phyloP scores from a whole-genome alignment of 1,284 basidiomycete genomes.

The Takashimella koratensis region DNA sequence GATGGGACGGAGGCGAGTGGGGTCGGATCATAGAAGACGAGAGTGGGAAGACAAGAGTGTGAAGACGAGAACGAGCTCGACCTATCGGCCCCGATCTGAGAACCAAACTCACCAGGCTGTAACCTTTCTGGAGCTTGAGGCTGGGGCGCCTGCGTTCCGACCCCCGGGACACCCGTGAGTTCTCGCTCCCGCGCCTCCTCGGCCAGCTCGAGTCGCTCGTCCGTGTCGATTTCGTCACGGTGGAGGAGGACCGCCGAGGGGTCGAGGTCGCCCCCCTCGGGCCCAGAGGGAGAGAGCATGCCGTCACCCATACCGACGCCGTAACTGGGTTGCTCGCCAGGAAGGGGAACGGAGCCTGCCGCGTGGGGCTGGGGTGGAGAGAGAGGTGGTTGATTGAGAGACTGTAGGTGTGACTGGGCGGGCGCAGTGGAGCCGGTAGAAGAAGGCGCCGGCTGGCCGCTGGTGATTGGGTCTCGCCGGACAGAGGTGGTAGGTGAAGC shows the following conservation, averaged over 20 bases:
- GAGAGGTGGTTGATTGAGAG: conserved; percentile 12
- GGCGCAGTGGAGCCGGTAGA: neutral
- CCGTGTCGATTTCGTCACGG: conserved; percentile 28
- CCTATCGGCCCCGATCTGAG: too few species aligned
- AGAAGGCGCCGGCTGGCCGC: neutral
- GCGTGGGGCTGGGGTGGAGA: conserved; percentile 1
- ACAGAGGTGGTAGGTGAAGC: neutral
- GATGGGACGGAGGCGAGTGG: too few species aligned
- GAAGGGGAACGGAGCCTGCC: neutral
- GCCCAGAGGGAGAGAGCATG: conserved; percentile 28
- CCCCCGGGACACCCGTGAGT: neutral
- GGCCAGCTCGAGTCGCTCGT: conserved; percentile 40
- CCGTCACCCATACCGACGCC: conserved; percentile 6
- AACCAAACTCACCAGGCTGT: too few species aligned
- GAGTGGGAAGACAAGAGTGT: too few species aligned
- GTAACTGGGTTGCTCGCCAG: neutral
- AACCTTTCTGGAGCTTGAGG: too few species aligned
- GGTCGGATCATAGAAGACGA: too few species aligned
- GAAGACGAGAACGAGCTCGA: too few species aligned
- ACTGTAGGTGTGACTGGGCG: conserved; percentile 4
- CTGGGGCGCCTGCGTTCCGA: too few species aligned
- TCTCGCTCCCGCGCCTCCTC: conserved; percentile 37
- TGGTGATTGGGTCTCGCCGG: neutral
- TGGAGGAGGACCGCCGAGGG: conserved; percentile 20
- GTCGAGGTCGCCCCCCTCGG: conserved; percentile 30